phyloP scores from a whole-genome alignment of 2,329 filamentous ascomycete genomes.

The Aphanocladium album region DNA sequence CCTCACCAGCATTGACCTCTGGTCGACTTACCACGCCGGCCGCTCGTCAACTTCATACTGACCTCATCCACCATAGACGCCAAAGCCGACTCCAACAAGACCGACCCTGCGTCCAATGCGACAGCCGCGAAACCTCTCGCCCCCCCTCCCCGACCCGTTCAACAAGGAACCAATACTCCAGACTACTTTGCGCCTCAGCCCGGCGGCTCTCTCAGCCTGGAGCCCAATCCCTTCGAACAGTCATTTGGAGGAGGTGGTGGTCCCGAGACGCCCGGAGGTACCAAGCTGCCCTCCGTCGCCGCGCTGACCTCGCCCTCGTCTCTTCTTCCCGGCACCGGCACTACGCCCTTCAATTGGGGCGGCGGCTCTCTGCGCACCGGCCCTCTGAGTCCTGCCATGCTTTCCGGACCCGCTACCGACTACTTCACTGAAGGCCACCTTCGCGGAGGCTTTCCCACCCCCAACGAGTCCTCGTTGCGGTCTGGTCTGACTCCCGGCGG shows the following conservation, averaged over 20 bases:
- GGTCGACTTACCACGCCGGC: too few relatives aligned
- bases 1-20: too few relatives aligned
- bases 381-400: conserved; percentile 94
- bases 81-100: conserved; percentile 44
- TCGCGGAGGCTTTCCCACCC: conserved; percentile 82
- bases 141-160: conserved; percentile 62
- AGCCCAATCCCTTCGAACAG: conserved; percentile 96
- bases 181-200: conserved; percentile 64
- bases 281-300: conserved; percentile 82
- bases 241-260: conserved; percentile 67
- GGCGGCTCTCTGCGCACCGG: conserved; percentile 83
- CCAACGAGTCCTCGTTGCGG: conserved; percentile 90
- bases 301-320: conserved; percentile 86
- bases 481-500: conserved; percentile 91
- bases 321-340: conserved; percentile 67
- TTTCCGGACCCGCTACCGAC: conserved; percentile 78
- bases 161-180: conserved; percentile 50
- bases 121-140: conserved; percentile 62
- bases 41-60: conserved; percentile 8
- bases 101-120: conserved; percentile 50
- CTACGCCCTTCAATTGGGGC: conserved; percentile 72
- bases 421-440: conserved; percentile 83
- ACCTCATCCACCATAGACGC: conserved; percentile 30
- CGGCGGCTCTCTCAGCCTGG: conserved; percentile 59
- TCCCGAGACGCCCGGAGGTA: conserved; percentile 76